A percentile compares a stretch with the other conserved stretches of the same genome.
Evolutionary conservation across 2,329 filamentous ascomycete species (phyloP).

Genomic region (Botrytis elliptica): DNA sequence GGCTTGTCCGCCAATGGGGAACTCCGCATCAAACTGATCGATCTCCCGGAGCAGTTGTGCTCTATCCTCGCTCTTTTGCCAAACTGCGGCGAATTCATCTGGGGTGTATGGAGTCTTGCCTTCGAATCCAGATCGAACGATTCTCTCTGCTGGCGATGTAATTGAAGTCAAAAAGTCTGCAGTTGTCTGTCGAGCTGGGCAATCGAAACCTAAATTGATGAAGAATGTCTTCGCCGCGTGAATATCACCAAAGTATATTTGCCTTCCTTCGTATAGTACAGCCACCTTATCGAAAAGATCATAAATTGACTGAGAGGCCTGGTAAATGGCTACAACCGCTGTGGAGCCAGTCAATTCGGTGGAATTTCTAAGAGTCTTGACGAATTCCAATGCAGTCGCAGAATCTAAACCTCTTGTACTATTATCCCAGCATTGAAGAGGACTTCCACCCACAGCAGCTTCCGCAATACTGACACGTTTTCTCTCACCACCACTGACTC

Average conservation of each 20-base stretch:
- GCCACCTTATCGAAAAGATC: conserved; percentile 65
- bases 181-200: conserved; percentile 55
- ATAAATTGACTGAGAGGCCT: conserved; percentile 67
- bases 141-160: conserved; percentile 59
- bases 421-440: conserved; percentile 74
- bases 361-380: conserved; percentile 62
- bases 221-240: conserved; percentile 68
- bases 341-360: conserved; percentile 63
- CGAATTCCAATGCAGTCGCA: conserved; percentile 71
- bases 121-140: conserved; percentile 56
- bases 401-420: conserved; percentile 72
- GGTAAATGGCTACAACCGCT: conserved; percentile 68
- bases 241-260: conserved; percentile 68
- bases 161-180: conserved; percentile 76
- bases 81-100: conserved; percentile 54
- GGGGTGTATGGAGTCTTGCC: conserved; percentile 54
- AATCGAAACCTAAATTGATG: conserved; percentile 67
- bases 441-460: conserved; percentile 60
- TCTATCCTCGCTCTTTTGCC: conserved; percentile 48
- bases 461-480: conserved; percentile 84
- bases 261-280: conserved; percentile 65
- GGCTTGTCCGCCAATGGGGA: conserved; percentile 36
- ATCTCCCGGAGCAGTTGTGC: conserved; percentile 49
- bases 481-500: conserved; percentile 68
- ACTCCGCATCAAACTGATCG: conserved; percentile 49